Percentiles rank a stretch among this genome's conserved stretches.
These are phyloP conservation scores for Candolleomyces aberdarensis DNA, from an alignment of 768 basidiomycete species.

Conservation along the genomic window DNA sequence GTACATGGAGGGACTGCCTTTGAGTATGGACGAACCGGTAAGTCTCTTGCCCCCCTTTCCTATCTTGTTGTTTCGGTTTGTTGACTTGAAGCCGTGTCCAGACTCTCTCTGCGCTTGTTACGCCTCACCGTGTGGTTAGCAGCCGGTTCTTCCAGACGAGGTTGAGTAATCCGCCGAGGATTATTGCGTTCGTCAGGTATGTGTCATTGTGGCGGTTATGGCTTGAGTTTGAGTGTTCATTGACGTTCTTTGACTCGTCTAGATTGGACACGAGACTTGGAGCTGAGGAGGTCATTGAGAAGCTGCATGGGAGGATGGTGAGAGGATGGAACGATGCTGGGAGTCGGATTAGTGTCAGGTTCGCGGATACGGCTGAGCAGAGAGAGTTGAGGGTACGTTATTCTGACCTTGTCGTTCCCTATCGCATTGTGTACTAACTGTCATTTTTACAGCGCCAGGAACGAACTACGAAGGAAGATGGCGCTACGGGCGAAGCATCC, in stretches of 20 bases:
- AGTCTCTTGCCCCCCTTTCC: slow-evolving; percentile 10
- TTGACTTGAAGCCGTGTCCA: slow-evolving; percentile 20
- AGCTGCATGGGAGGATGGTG: slow-evolving; percentile 77
- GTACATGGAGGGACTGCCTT: slow-evolving; percentile 79
- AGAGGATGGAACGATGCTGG: slow-evolving; percentile 76
- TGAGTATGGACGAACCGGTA: slow-evolving; percentile 67
- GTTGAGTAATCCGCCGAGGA: slow-evolving; percentile 70
- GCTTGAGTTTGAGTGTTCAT: neutral
- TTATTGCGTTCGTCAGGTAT: slow-evolving; percentile 80
- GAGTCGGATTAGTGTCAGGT: slow-evolving; percentile 74
- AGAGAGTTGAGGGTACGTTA: slow-evolving; percentile 66
- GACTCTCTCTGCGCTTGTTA: slow-evolving; percentile 65
- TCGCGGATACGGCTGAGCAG: slow-evolving; percentile 77
- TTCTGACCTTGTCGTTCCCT: neutral
- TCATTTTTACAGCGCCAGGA: slow-evolving; percentile 50
- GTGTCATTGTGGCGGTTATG: slow-evolving; percentile 16
- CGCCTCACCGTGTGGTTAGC: slow-evolving; percentile 69
- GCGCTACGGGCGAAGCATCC: slow-evolving; percentile 40
- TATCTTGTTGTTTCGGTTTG: neutral
- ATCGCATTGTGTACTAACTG: slow-evolving; percentile 1
- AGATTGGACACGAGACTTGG: slow-evolving; percentile 71
- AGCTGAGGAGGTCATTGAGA: slow-evolving; percentile 75
- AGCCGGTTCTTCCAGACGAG: slow-evolving; percentile 80
- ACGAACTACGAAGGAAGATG: slow-evolving; percentile 52
- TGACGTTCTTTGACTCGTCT: neutral